phyloP scores from a whole-genome alignment of 441 rosid genomes.

The Rhodomyrtus psidioides region DNA sequence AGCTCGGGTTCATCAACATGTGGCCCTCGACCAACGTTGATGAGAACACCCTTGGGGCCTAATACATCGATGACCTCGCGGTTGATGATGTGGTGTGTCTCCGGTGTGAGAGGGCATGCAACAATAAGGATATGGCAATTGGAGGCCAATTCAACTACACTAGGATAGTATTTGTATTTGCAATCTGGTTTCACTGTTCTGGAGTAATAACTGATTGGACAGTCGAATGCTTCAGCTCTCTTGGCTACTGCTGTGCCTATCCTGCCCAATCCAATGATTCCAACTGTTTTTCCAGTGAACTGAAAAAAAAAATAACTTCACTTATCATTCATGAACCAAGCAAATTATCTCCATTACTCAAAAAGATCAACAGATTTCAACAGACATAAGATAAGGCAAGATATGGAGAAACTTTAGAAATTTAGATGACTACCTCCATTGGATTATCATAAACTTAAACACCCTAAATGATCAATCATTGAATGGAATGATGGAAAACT shows the following conservation, averaged over 20 bases:
- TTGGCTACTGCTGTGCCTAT: constrained; percentile 59
- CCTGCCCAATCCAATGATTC: constrained; percentile 66
- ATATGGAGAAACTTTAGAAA: neutral
- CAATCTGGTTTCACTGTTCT: constrained; percentile 38
- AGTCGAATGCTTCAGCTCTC: constrained; percentile 63
- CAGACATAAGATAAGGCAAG: neutral
- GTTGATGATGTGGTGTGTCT: constrained; percentile 44
- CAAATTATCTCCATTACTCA: neutral
- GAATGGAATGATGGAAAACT: neutral
- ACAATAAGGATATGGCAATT: constrained; percentile 49
- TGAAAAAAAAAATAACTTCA: constrained; percentile 9
- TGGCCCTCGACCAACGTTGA: constrained; percentile 61
- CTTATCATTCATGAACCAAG: neutral
- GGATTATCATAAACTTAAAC: neutral
- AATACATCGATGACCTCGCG: constrained; percentile 48
- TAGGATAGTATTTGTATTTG: constrained; percentile 38
- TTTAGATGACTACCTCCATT: neutral
- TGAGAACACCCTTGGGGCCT: constrained; percentile 57
- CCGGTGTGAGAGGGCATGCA: constrained; percentile 49
- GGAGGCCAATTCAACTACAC: constrained; percentile 44
- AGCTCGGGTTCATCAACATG: constrained; percentile 64
- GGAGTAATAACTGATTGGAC: constrained; percentile 43
- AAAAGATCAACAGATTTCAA: neutral
- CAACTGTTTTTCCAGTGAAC: constrained; percentile 59
- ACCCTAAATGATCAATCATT: neutral